Conservation (phyloP, 371 early-diverging fungal species). For the Apophysomyces variabilis region DNA sequence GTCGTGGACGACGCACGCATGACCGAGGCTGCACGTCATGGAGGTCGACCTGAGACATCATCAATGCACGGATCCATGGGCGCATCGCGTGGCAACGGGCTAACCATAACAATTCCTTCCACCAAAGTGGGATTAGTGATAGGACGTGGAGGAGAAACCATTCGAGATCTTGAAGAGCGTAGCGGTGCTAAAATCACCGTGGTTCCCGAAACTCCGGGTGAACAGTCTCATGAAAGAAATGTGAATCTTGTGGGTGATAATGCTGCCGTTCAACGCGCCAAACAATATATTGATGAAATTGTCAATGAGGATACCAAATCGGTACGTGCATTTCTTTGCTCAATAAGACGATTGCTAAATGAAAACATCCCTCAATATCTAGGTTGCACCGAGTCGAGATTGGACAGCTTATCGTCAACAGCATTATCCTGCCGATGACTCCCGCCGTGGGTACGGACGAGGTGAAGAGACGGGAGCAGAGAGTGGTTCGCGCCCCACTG, state of each 20-base stretch:
- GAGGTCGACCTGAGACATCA: conserved; percentile 10
- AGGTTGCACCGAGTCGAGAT: conserved; percentile 31
- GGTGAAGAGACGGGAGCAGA: conserved; percentile 14
- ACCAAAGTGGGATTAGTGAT: conserved; percentile 87
- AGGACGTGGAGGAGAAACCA: conserved; percentile 90
- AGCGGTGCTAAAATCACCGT: conserved; percentile 86
- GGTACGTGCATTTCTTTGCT: not conserved
- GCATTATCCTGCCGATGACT: conserved; percentile 13
- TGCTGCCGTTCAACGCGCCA: conserved; percentile 72
- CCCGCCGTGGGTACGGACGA: conserved; percentile 16
- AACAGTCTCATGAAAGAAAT: conserved; percentile 63
- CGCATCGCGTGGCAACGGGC: conserved; percentile 26
- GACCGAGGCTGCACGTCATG: conserved; percentile 29
- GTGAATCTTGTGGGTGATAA: conserved; percentile 79
- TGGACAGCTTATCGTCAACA: conserved; percentile 35
- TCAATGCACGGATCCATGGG: not conserved
- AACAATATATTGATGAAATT: conserved; percentile 79
- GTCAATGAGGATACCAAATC: conserved; percentile 49
- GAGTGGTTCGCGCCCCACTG: conserved; percentile 10
- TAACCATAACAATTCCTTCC: conserved; percentile 64
- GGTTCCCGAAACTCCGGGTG: conserved; percentile 63
- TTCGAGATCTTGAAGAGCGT: conserved; percentile 79
- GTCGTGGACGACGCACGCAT: conserved; percentile 49
- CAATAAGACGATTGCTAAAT: too few relatives aligned
- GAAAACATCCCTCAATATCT: too few relatives aligned